Percentiles rank a stretch among this genome's conserved stretches.
phyloP scores from a whole-genome alignment of 306 rosid genomes.

The Sesbania bispinosa region DNA sequence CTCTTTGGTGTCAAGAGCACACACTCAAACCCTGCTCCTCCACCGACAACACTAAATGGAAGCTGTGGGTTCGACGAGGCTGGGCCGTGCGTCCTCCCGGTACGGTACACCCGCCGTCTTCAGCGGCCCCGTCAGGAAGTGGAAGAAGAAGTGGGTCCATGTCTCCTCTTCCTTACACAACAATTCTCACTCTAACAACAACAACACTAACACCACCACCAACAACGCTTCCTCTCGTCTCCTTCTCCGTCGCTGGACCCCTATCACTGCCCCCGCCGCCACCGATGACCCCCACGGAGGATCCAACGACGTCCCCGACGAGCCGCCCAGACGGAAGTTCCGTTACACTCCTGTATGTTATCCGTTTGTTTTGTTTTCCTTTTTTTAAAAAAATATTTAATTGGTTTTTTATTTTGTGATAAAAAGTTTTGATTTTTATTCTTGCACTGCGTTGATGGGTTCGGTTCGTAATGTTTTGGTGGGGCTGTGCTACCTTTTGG shows the following conservation, averaged over 20 bases:
- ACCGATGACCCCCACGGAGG: neutral
- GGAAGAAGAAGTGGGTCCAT: conserved; percentile 97
- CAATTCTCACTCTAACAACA: conserved; percentile 20
- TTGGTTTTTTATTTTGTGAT: neutral
- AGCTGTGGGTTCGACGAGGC: conserved; percentile 74
- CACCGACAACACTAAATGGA: conserved; percentile 49
- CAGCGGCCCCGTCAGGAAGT: conserved; percentile 89
- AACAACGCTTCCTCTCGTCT: conserved; percentile 49
- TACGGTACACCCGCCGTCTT: conserved; percentile 88
- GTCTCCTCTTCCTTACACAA: conserved; percentile 41
- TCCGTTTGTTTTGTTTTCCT: neutral
- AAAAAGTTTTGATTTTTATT: conserved; percentile 7
- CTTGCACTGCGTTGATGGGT: neutral
- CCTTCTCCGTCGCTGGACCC: conserved; percentile 96
- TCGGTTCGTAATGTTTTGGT: neutral
- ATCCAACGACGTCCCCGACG: conserved; percentile 40
- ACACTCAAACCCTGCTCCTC: neutral
- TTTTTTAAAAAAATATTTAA: neutral
- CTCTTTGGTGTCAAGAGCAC: neutral
- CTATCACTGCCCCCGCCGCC: conserved; percentile 35
- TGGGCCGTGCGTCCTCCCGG: conserved; percentile 89
- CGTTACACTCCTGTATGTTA: conserved; percentile 83
- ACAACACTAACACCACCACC: conserved; percentile 25
- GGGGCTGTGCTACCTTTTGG: neutral
- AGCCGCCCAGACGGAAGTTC: conserved; percentile 87